Evolutionary conservation across 1,139 yeast species (phyloP), one percentile per base, ranked within the genome.

Genomic region (Suhomyces yuchorum): DNA sequence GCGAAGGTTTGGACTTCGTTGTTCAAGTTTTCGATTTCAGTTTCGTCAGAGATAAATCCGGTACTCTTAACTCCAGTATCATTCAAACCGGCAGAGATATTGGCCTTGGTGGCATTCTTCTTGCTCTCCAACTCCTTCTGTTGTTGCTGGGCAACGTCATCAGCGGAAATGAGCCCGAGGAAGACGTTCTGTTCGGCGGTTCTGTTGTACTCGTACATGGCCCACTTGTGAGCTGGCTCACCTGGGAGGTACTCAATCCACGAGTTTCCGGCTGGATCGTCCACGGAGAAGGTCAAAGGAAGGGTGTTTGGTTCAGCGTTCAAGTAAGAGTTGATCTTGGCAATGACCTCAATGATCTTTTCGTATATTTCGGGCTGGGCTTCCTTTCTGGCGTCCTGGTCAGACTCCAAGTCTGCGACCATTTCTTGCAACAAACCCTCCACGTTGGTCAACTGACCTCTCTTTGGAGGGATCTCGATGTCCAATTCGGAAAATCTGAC

Each of bases 231-330:
- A 46, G 87, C 74, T 11, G 96, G 79, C 65, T 92, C 97, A 48
- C 88, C 92, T 18, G 98, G 98, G 50, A 81, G 70, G 63, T 80
- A 91, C 65, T 91, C 97, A 48, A 95, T 85, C 96, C 97, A 95
- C 1, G 98, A 92, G 70, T 95, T 93, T 18, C 99, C 99, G 0
- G 97, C 82, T 30, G 99, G 98, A 68, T 93, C 99, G 66, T 92
- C 97, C 17, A 91, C 71, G 15, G 81, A 75, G 45, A 95, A 79
- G 0, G 96, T 88, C 53, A 93, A 65, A 2, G 99, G 99, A 51
- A 91, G 70, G 12, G 81, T 78, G 33, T 80, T 82, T 47, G 80
- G 80, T 49, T 84, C 84, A 49, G 90, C 93, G 22, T 78, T 76
- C 23, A 89, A 72, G 48, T 77, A 81, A 7, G 78, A 67, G 51